Conservation (phyloP, 495 filamentous ascomycete genomes). For the Massariosphaeria phaeospora region DNA sequence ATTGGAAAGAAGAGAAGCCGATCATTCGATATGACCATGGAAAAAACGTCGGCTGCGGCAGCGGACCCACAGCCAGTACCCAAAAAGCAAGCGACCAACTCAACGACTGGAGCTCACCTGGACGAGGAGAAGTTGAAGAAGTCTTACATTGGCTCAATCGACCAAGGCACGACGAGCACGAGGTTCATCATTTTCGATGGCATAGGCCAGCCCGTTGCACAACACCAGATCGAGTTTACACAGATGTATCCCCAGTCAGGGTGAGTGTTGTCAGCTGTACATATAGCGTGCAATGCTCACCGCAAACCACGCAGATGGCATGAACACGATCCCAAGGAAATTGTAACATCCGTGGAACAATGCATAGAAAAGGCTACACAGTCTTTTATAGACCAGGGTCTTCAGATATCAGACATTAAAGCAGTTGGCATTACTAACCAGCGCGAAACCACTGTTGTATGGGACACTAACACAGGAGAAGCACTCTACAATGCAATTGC, state of each 20-base stretch:
- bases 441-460: conserved; percentile 86
- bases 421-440: conserved; percentile 92
- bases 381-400: conserved; percentile 65
- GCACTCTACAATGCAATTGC: conserved; percentile 85
- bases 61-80: conserved; percentile 24
- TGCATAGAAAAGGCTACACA: conserved; percentile 81
- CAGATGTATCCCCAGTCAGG: conserved; percentile 85
- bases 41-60: conserved; percentile 9
- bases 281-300: conserved; percentile 15
- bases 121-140: conserved; percentile 32
- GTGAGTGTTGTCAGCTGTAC: conserved; percentile 50
- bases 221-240: conserved; percentile 86
- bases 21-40: conserved; percentile 12
- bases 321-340: conserved; percentile 82
- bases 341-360: conserved; percentile 70
- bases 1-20: not conserved
- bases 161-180: conserved; percentile 90
- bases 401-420: conserved; percentile 67
- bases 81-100: conserved; percentile 15
- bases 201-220: conserved; percentile 70
- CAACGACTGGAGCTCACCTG: not conserved
- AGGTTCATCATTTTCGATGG: conserved; percentile 89
- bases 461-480: conserved; percentile 83
- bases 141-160: conserved; percentile 67
- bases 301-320: conserved; percentile 63